Conservation (phyloP, 441 rosid species). For the Arabidopsis hybrid region DNA sequence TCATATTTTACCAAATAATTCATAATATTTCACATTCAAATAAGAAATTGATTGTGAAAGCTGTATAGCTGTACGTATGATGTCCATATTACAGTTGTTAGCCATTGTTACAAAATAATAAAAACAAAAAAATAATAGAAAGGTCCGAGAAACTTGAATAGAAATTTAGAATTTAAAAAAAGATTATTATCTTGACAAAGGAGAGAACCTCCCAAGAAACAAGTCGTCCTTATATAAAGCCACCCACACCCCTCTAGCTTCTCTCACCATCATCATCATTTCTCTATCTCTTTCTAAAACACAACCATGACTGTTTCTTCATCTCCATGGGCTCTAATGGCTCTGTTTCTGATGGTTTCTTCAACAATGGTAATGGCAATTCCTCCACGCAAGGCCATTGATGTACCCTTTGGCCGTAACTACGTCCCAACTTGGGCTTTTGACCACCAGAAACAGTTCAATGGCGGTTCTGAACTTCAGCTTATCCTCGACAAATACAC, state of each 20-base stretch:
- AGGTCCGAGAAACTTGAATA: conserved; percentile 35
- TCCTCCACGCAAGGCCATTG: conserved; percentile 62
- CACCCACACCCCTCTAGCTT: conserved; percentile 17
- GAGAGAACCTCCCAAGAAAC: conserved; percentile 28
- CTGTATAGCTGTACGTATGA: conserved; percentile 39
- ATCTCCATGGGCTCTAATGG: conserved; percentile 50
- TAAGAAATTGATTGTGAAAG: conserved; percentile 36
- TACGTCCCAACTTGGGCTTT: conserved; percentile 90
- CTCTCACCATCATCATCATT: conserved; percentile 28
- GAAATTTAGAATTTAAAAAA: neutral
- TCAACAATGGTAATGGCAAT: conserved; percentile 50
- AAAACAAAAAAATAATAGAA: neutral
- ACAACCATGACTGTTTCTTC: conserved; percentile 31
- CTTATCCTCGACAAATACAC: conserved; percentile 85
- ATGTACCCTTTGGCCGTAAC: conserved; percentile 85
- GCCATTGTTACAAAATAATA: conserved; percentile 30
- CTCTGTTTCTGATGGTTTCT: conserved; percentile 52
- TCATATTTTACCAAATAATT: conserved; percentile 6
- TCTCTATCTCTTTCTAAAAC: conserved; percentile 16
- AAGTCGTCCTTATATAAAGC: conserved; percentile 39
- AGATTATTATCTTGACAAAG: conserved; percentile 9
- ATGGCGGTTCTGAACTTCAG: conserved; percentile 79
- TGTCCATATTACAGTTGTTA: conserved; percentile 43
- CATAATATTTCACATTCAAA: conserved; percentile 8
- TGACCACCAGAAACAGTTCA: conserved; percentile 84